Percentiles rank a stretch among this genome's conserved stretches.
Evolutionary conservation across 2,329 filamentous ascomycete species (phyloP).

Genomic region (Gaeumannomyces tritici): DNA sequence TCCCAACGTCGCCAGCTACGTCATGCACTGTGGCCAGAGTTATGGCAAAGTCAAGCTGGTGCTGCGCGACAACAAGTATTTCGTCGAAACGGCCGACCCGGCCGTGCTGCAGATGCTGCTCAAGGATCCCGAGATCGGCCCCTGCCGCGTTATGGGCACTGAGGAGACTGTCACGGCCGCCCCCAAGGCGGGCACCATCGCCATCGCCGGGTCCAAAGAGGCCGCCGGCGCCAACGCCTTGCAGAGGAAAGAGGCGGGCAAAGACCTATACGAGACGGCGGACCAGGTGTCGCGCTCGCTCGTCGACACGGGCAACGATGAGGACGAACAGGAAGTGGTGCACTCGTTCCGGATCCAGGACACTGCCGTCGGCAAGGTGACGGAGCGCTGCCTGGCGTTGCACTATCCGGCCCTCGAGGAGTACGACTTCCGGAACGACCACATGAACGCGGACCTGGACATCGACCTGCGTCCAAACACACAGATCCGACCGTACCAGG

Average conservation of each 20-base stretch:
- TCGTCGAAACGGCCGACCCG: conserved; percentile 80
- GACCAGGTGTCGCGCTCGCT: background rate
- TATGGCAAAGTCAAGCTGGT: conserved; percentile 93
- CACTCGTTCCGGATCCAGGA: conserved; percentile 85
- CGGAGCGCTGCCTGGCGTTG: conserved; percentile 75
- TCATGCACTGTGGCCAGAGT: conserved; percentile 70
- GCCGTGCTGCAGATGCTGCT: conserved; percentile 74
- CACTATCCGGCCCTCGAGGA: conserved; percentile 82
- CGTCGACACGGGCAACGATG: background rate
- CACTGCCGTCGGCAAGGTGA: conserved; percentile 69
- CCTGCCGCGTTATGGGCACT: conserved; percentile 59
- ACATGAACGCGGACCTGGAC: conserved; percentile 74
- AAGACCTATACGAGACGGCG: background rate
- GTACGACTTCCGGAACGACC: conserved; percentile 87
- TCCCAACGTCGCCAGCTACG: conserved; percentile 66
- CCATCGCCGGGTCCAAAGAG: conserved; percentile 85
- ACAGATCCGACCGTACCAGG: conserved; percentile 83
- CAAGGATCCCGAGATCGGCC: conserved; percentile 69
- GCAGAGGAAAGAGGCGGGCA: background rate
- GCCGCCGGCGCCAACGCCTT: conserved; percentile 49
- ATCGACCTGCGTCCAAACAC: conserved; percentile 81
- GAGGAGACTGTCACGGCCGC: conserved; percentile 64
- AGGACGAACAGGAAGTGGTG: conserved; percentile 60
- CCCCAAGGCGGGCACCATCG: conserved; percentile 70
- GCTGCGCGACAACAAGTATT: conserved; percentile 84